Conservation (phyloP, 139 green algal species). For the Gonium pectorale region DNA sequence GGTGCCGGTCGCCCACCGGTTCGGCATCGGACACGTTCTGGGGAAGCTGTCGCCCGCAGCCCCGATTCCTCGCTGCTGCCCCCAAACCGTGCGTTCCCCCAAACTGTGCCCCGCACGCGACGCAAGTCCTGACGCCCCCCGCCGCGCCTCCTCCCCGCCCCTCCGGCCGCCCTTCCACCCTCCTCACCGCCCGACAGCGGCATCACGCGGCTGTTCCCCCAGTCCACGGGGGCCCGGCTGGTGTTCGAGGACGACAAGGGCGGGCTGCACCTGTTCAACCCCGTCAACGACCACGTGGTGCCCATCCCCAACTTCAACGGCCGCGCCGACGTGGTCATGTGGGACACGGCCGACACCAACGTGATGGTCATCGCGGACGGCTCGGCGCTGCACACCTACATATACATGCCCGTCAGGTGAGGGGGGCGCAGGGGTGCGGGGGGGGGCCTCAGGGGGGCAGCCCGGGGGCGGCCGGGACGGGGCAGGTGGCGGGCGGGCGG, state of each 20-base stretch:
- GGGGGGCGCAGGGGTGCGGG: too few relatives aligned
- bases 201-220: slow-evolving; percentile 67
- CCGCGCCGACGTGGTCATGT: slow-evolving; percentile 64
- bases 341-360: slow-evolving; percentile 73
- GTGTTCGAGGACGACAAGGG: slow-evolving; percentile 73
- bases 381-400: slow-evolving; percentile 56
- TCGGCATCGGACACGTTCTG: too few relatives aligned
- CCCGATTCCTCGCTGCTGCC: too few relatives aligned
- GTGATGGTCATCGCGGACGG: slow-evolving; percentile 67
- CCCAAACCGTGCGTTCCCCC: too few relatives aligned
- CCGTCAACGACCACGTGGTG: slow-evolving; percentile 74
- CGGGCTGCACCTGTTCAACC: slow-evolving; percentile 73
- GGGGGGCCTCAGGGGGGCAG: too few relatives aligned
- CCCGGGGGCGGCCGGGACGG: too few relatives aligned
- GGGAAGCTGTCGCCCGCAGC: too few relatives aligned
- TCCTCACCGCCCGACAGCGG: slow-evolving; percentile 27
- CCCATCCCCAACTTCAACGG: slow-evolving; percentile 50
- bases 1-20: too few relatives aligned
- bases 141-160: not conserved
- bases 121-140: too few relatives aligned
- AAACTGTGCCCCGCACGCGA: too few relatives aligned
- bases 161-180: not conserved
- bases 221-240: slow-evolving; percentile 67
- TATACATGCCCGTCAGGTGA: slow-evolving; percentile 59
- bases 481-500: too few relatives aligned